Evolutionary conservation across 2,329 filamentous ascomycete genomes (phyloP), one percentile per base, ranked within the genome.

Genomic region (Niveomyces coronatus): DNA sequence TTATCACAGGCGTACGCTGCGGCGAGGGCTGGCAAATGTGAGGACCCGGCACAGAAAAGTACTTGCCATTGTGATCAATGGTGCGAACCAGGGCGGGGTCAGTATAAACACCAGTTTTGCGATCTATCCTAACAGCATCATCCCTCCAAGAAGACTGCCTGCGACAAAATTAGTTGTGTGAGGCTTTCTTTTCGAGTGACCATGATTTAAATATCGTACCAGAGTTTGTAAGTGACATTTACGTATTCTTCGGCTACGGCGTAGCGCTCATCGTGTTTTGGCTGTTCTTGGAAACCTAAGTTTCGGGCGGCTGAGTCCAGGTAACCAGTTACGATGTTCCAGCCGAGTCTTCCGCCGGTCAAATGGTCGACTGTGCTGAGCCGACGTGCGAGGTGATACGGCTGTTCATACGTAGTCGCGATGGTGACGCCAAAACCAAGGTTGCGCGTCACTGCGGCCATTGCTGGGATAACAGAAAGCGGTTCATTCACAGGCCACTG

Each of bases 401-500:
- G 79, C 49, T 77, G 70, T 52, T 83, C 79, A 44, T 83, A 84
- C 0, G 76, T 81, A 1, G 79, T 82, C 2, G 73, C 71, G 0
- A 78, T 69, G 0, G 79, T 83, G 2, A 83, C 74, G 1, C 79
- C 79, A 43, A 84, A 83, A 0, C 71, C 74, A n/a, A 85, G 68
- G 41, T 65, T 80, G 45, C 73, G 69, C 0, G 79, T 83, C 0
- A 65, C 78, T 1, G 78, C 77, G 1, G 79, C 78, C 76, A 83
- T 80, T 3, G 78, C 76, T 3, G 77, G 67, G 0, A 83, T 64
- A 3, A 77, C 67, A 6, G 52, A 45, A 2, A 83, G 50, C 0
- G 79, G 79, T 51, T 84, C 79, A 43, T 80, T 82, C n/a, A 82
- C 74, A 0, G 79, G 79, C 69, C 76, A 83, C 54, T 84, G 79